Base-by-base conservation (phyloP, 2,329 filamentous ascomycete species). In the Hypoxylon sp. region DNA sequence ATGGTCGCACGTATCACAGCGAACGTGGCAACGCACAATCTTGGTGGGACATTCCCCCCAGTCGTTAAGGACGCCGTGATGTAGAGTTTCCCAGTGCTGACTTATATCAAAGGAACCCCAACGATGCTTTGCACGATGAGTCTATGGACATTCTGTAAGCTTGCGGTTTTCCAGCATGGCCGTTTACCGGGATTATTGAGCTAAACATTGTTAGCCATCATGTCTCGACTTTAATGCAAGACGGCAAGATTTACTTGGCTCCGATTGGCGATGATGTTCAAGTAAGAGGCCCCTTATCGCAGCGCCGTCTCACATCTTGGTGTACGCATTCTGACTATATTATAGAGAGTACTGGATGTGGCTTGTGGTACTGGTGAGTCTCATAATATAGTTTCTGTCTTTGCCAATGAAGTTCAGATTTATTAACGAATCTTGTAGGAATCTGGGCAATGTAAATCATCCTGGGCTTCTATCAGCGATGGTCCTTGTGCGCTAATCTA, bases 1-100 rank as follows among this genome's bases (percentile, higher is more conserved):
- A 77, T 60, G 76, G 76, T 32, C 73, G 76, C 59, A 78, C 73
- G 7, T 78, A 72, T 46, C 76, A 78, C 46, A 76, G 74, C 46
- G 72, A 76, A 62, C 70, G 71, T 14, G 75, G 74, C 36, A 75
- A 75, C 45, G 75, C 73, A 7, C 70, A 76, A 46, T 77, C 75
- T 23, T 78, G 76, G 76, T 75, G 48, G 52, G 71, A 51, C 56
- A 36, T 7, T 45, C 23, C 41, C 45, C 19, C 25, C 6, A 17
- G 38, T 2, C 23, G 68, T 3, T 43, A 63, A 43, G 48, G n/a
- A n/a, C 28, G 38, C 10, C 19, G 19, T 25, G 9, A 49, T 21
- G 21, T 60, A n/a, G 38, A 43, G 45, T 3, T 38, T 14, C 11
- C 19, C 2, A 19, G 30, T 43, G 34, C 64, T 72, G 28, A 71